Percentiles rank a stretch among this genome's conserved stretches.
Conservation (phyloP, 129 eudicot species). For the Pittosporum tobira region DNA sequence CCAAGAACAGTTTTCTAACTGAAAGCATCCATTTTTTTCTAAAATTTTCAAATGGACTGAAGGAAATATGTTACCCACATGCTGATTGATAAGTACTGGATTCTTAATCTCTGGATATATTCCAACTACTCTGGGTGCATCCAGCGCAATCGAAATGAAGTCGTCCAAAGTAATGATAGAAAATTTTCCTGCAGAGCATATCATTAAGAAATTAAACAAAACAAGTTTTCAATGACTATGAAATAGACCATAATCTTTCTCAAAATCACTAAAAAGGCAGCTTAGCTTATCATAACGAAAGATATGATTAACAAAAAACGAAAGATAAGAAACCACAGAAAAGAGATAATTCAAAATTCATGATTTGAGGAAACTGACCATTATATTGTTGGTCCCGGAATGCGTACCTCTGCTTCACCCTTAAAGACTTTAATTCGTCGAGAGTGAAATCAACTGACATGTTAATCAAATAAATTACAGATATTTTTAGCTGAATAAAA, state of each 20-base stretch:
- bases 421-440: conserved; percentile 59
- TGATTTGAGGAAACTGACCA: conserved; percentile 36
- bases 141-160: conserved; percentile 69
- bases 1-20: neutral
- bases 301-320: neutral
- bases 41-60: neutral
- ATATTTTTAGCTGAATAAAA: neutral
- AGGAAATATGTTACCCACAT: conserved; percentile 37
- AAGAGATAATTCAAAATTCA: conserved; percentile 1
- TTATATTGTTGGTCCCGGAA: conserved; percentile 84
- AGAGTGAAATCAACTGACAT: conserved; percentile 90
- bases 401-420: conserved; percentile 58
- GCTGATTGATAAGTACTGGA: conserved; percentile 83
- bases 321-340: neutral
- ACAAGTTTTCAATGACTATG: neutral
- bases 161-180: conserved; percentile 87
- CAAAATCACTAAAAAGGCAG: neutral
- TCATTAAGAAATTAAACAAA: neutral
- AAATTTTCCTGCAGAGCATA: conserved; percentile 53
- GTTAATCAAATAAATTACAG: conserved; percentile 7
- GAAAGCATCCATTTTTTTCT: neutral
- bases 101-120: conserved; percentile 96
- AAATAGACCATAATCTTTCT: neutral
- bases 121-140: conserved; percentile 89
- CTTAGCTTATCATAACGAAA: neutral